Evolutionary conservation across 176 grass and related monocot species (phyloP).

Genomic region (Triticum timopheevii): DNA sequence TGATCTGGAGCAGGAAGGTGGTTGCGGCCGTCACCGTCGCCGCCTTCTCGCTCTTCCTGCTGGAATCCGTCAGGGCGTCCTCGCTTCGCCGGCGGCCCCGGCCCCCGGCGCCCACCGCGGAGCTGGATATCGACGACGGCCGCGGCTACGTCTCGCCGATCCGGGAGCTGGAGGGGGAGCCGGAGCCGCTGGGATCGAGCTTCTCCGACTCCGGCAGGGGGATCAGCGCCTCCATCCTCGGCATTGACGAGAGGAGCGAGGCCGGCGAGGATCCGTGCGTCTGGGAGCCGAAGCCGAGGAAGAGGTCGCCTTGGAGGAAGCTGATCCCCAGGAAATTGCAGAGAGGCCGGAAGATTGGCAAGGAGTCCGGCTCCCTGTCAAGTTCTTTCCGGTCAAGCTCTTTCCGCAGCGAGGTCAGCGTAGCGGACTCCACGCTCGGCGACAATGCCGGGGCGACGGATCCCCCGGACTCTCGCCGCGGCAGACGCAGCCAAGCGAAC

Average conservation of each 20-base stretch:
- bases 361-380: background rate
- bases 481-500: background rate
- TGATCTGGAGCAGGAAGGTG: slow-evolving; percentile 81
- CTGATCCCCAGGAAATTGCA: slow-evolving; percentile 45
- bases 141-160: slow-evolving; percentile 68
- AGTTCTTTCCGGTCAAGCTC: background rate
- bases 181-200: slow-evolving; percentile 29
- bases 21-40: slow-evolving; percentile 57
- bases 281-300: slow-evolving; percentile 40
- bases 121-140: slow-evolving; percentile 33
- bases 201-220: slow-evolving; percentile 36
- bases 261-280: slow-evolving; percentile 8
- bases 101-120: background rate
- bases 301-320: slow-evolving; percentile 48
- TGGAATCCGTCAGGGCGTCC: slow-evolving; percentile 45
- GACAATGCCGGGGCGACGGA: slow-evolving; percentile 20
- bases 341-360: slow-evolving; percentile 7
- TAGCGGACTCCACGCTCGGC: slow-evolving; percentile 4
- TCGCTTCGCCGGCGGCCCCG: slow-evolving; percentile 21
- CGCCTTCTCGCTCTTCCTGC: slow-evolving; percentile 55
- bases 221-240: slow-evolving; percentile 11
- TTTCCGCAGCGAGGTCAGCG: slow-evolving; percentile 24
- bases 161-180: slow-evolving; percentile 50
- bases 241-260: slow-evolving; percentile 22
- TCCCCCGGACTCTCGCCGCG: background rate